Percentiles rank a stretch among this genome's conserved stretches.
Conservation (phyloP, 352 stramenopile species). For the Pythium sukuiense region DNA sequence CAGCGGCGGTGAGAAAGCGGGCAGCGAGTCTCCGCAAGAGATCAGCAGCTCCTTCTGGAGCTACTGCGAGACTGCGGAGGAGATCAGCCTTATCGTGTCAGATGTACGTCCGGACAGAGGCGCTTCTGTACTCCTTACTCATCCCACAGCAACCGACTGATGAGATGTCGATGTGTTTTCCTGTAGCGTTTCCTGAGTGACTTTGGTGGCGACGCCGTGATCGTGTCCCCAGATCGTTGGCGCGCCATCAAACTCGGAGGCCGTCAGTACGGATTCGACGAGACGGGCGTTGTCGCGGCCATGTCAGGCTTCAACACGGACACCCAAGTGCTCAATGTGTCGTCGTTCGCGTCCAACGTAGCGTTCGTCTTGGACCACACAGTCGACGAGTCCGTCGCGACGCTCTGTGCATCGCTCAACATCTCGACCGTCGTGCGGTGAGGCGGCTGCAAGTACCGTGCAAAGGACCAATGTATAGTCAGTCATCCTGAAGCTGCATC, state of each 20-base stretch:
- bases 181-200: slow-evolving; percentile 48
- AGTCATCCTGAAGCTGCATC: slow-evolving; percentile 6
- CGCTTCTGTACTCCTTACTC: not conserved
- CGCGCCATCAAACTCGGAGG: slow-evolving; percentile 84
- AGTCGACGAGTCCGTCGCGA: slow-evolving; percentile 69
- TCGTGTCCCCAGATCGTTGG: slow-evolving; percentile 84
- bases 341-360: slow-evolving; percentile 83
- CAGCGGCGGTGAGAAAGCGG: slow-evolving; percentile 3
- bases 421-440: slow-evolving; percentile 67
- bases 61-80: slow-evolving; percentile 83
- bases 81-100: slow-evolving; percentile 81
- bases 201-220: slow-evolving; percentile 74
- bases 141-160: not conserved
- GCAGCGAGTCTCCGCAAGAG: slow-evolving; percentile 1
- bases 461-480: not conserved
- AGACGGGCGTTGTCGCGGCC: slow-evolving; percentile 82
- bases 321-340: slow-evolving; percentile 84
- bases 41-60: slow-evolving; percentile 65
- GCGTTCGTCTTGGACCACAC: slow-evolving; percentile 81
- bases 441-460: slow-evolving; percentile 16
- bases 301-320: slow-evolving; percentile 84
- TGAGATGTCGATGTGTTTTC: not conserved
- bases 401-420: slow-evolving; percentile 59
- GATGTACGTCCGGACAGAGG: slow-evolving; percentile 31
- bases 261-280: slow-evolving; percentile 80